Conservation (phyloP, 306 rosid species). For the Trifolium repens region DNA sequence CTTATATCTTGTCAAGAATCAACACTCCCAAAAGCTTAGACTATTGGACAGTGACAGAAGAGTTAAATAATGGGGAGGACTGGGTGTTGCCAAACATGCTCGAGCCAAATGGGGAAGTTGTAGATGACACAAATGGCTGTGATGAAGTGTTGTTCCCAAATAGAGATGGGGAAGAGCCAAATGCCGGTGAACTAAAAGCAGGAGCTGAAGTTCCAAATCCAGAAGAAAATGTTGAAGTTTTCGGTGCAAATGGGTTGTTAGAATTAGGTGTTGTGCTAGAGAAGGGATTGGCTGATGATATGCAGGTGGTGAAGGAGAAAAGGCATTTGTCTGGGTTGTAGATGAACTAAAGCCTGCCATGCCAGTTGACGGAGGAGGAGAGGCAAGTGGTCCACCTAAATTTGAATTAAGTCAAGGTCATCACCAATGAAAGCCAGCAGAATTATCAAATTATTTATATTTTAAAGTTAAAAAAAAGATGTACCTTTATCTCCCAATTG, state of each 20-base stretch:
- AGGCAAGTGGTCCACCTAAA: slow-evolving; percentile 86
- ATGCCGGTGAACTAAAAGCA: too few relatives aligned
- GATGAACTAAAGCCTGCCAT: slow-evolving; percentile 60
- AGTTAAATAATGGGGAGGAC: slow-evolving; percentile 61
- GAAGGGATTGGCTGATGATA: slow-evolving; percentile 71
- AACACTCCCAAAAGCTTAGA: slow-evolving; percentile 7
- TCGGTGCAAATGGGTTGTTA: slow-evolving; percentile 69
- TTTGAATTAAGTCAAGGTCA: slow-evolving; percentile 25
- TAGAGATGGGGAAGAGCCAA: slow-evolving; percentile 59
- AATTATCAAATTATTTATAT: too few relatives aligned
- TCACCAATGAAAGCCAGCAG: too few relatives aligned
- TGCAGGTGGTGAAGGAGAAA: slow-evolving; percentile 55
- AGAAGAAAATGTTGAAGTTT: slow-evolving; percentile 61
- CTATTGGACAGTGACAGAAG: slow-evolving; percentile 33
- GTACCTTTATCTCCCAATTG: too few relatives aligned
- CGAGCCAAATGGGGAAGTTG: slow-evolving; percentile 60
- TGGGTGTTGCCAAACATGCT: slow-evolving; percentile 60
- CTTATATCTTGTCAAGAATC: slow-evolving; percentile 13
- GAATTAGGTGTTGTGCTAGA: slow-evolving; percentile 61
- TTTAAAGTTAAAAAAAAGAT: background rate
- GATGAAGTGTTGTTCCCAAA: slow-evolving; percentile 59
- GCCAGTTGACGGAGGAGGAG: slow-evolving; percentile 62
- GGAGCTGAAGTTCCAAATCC: slow-evolving; percentile 72
- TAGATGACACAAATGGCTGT: slow-evolving; percentile 46
- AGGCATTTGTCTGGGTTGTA: slow-evolving; percentile 58